These are phyloP conservation scores for Vitis hybrid DNA, from an alignment of 177 flowering plant genomes.

Conservation along the genomic window DNA sequence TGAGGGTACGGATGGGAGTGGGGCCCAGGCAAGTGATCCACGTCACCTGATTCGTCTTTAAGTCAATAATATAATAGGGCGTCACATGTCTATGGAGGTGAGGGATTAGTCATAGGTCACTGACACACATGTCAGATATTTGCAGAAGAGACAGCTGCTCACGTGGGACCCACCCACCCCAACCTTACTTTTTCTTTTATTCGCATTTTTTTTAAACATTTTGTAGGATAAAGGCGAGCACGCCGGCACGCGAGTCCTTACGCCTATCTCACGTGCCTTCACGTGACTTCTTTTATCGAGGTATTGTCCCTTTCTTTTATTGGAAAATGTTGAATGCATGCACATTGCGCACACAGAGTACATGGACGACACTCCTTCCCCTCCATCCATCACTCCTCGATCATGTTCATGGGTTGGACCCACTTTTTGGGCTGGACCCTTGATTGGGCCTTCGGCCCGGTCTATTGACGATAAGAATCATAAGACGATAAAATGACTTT, in stretches of 20 bases:
- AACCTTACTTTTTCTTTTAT: not conserved
- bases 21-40: slow-evolving; percentile 5
- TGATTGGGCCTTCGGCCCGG: no score
- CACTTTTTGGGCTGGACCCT: no score
- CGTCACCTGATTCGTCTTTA: slow-evolving; percentile 17
- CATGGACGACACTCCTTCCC: no score
- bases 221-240: slow-evolving; percentile 22
- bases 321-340: not conserved
- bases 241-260: slow-evolving; percentile 34
- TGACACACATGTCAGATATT: slow-evolving; percentile 7
- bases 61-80: not conserved
- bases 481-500: no score
- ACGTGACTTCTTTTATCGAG: slow-evolving; percentile 33
- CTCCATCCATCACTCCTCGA: no score
- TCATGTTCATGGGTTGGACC: no score
- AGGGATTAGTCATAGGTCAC: slow-evolving; percentile 9
- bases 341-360: no score
- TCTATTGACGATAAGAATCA: no score
- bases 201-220: slow-evolving; percentile 10
- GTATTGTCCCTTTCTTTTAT: not conserved
- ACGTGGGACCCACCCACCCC: slow-evolving; percentile 24
- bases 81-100: slow-evolving; percentile 15
- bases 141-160: slow-evolving; percentile 17
- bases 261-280: slow-evolving; percentile 30
- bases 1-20: slow-evolving; percentile 14